A percentile compares a stretch with the other conserved stretches of the same genome.
phyloP scores from a whole-genome alignment of 2,329 filamentous ascomycete species.

The Microsporum ferrugineum region DNA sequence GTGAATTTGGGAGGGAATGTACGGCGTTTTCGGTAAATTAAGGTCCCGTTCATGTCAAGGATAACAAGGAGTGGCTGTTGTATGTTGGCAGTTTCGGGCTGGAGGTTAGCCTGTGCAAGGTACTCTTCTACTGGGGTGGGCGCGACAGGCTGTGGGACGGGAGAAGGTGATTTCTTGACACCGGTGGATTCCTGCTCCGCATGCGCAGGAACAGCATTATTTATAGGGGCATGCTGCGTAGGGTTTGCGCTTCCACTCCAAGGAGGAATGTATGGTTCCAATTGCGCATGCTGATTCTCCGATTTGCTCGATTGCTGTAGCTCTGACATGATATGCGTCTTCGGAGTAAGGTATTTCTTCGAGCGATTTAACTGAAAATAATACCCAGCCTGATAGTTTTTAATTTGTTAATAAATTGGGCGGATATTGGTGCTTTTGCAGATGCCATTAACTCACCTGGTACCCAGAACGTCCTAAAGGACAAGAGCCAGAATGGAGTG shows the following conservation, averaged over 20 bases:
- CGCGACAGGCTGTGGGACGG: slow-evolving; percentile 28
- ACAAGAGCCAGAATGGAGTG: background rate
- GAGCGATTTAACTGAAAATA: background rate
- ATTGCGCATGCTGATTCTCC: background rate
- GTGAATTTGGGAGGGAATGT: slow-evolving; percentile 45
- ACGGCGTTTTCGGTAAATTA: slow-evolving; percentile 58
- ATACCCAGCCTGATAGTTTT: background rate
- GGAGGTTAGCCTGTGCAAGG: slow-evolving; percentile 41
- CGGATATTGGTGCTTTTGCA: background rate
- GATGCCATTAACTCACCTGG: background rate
- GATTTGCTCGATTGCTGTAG: background rate
- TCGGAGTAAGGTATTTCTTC: background rate
- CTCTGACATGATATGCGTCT: background rate
- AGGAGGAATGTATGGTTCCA: background rate
- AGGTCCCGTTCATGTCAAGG: slow-evolving; percentile 85
- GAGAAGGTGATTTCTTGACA: background rate
- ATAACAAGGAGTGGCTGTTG: slow-evolving; percentile 64
- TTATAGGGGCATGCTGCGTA: background rate
- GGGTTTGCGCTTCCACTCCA: background rate
- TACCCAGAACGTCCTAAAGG: background rate
- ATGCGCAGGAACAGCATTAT: background rate
- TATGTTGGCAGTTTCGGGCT: slow-evolving; percentile 31
- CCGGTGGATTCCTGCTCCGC: background rate
- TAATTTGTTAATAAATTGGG: background rate
- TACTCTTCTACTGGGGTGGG: slow-evolving; percentile 53